Base-by-base conservation (phyloP, 768 basidiomycete species). In the Mycena galericulata region DNA sequence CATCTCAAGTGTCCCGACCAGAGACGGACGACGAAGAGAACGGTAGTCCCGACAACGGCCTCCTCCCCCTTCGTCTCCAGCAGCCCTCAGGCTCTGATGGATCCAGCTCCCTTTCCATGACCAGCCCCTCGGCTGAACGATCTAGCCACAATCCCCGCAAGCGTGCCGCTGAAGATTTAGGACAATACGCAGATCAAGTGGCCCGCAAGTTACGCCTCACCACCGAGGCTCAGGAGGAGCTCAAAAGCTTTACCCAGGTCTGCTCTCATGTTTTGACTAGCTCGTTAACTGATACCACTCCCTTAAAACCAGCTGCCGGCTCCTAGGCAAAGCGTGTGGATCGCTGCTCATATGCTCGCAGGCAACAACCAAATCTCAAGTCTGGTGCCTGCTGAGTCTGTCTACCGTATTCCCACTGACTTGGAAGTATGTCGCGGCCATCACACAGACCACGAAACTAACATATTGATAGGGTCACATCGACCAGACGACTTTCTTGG, bases 171-270 rank as follows among this genome's bases (percentile, higher is more conserved):
- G 45, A 59, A 17, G 57, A 59, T 26, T n/a, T 46, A n/a, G 45
- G 57, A 10, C 57, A 59, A 17, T 59, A 46, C 24, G 45, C 57
- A 18, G 57, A 46, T 15, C 57, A 59, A 4, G 32, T 59, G 9
- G 30, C 43, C 9, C 57, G 57, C 57, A 45, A 45, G 20, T 22
- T 59, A n/a, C 57, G 41, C 22, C 45, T 59, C 29, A 47, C 22
- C 4, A 29, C 57, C 24, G 57, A 47, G 30, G 57, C 27, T 22
- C 30, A 47, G 3, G 30, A 22, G 7, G 57, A 30, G 20, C 45
- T 59, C 18, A 46, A 59, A 32, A 20, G 20, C n/a, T 59, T 59
- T n/a, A 34, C 22, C n/a, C 43, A 59, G 57, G 57, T 59, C 14
- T 15, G 43, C 14, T 45, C n/a, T 22, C 7, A 2, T 34, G 30